A percentile compares a stretch with the other conserved stretches of the same genome.
phyloP scores from a whole-genome alignment of 176 grass and related monocot genomes.

The Oryza punctata region DNA sequence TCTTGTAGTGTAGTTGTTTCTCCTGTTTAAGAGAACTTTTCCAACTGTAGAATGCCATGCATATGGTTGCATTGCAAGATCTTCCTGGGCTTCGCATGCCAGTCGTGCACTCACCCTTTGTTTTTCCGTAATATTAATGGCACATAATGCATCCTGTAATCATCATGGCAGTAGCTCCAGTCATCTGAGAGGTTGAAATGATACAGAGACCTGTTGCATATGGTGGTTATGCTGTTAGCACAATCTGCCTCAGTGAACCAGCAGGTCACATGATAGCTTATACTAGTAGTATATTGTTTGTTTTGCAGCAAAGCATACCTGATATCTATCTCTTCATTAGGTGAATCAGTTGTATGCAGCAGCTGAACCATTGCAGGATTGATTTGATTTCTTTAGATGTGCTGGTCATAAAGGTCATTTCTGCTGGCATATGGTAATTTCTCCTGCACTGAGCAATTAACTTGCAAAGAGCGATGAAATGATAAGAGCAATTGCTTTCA shows the following conservation, averaged over 20 bases:
- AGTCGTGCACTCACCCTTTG: not conserved
- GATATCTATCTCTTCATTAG: not conserved
- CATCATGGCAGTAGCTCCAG: not conserved
- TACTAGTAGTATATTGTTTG: not conserved
- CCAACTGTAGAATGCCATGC: not conserved
- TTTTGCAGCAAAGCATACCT: not conserved
- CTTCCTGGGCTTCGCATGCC: not conserved
- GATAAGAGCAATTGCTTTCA: not conserved
- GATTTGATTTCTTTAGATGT: too few relatives aligned
- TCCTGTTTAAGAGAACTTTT: not conserved
- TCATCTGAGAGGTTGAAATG: not conserved
- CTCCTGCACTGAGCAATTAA: not conserved
- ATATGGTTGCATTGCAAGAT: constrained; percentile 14
- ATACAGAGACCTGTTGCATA: not conserved
- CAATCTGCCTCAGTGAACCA: not conserved
- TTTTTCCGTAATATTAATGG: not conserved
- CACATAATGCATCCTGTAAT: not conserved
- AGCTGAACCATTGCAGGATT: not conserved
- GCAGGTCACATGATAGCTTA: not conserved
- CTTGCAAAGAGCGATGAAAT: not conserved
- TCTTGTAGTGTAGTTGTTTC: constrained; percentile 3
- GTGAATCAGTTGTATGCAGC: not conserved
- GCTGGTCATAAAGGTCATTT: not conserved
- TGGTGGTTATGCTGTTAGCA: not conserved
- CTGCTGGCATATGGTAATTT: not conserved